Evolutionary conservation across 176 grass and related monocot species (phyloP).

Genomic region (Tillandsia fasciculata): DNA sequence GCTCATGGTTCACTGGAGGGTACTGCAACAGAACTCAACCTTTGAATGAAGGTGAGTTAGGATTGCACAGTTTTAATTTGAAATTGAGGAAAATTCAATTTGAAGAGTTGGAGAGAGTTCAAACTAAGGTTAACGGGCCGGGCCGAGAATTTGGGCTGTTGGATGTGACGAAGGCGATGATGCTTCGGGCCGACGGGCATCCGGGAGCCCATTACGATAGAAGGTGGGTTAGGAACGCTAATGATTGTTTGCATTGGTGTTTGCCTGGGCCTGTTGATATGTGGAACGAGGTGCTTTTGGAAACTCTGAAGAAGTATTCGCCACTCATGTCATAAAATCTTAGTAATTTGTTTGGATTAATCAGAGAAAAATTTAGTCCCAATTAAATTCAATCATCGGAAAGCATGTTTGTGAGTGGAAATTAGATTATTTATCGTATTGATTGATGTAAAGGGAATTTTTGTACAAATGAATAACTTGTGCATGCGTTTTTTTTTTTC

Average conservation of each 20-base stretch:
- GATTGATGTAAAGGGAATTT: background rate
- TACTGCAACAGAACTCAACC: constrained; percentile 49
- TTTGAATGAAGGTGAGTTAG: constrained; percentile 23
- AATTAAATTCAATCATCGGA: too few species aligned
- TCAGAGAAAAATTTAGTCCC: too few species aligned
- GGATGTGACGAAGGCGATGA: constrained; percentile 85
- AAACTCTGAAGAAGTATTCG: constrained; percentile 10
- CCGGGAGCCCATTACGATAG: constrained; percentile 42
- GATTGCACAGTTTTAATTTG: constrained; percentile 18
- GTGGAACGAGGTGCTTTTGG: constrained; percentile 60
- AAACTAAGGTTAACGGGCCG: background rate
- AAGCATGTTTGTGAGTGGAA: too few species aligned
- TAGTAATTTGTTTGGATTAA: background rate
- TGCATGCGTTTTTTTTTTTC: too few species aligned
- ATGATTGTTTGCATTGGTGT: constrained; percentile 80
- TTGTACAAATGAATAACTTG: too few species aligned
- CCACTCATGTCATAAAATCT: constrained; percentile 7
- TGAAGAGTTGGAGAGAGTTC: constrained; percentile 37
- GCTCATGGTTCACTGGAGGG: constrained; percentile 50
- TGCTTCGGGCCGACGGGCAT: constrained; percentile 80
- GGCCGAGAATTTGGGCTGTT: constrained; percentile 33
- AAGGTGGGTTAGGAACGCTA: constrained; percentile 40
- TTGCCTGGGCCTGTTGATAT: constrained; percentile 63
- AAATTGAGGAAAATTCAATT: constrained; percentile 42
- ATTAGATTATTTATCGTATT: too few species aligned